Conservation (phyloP, 1,139 yeast species). For the Sugiyamaella grinbergsii region DNA sequence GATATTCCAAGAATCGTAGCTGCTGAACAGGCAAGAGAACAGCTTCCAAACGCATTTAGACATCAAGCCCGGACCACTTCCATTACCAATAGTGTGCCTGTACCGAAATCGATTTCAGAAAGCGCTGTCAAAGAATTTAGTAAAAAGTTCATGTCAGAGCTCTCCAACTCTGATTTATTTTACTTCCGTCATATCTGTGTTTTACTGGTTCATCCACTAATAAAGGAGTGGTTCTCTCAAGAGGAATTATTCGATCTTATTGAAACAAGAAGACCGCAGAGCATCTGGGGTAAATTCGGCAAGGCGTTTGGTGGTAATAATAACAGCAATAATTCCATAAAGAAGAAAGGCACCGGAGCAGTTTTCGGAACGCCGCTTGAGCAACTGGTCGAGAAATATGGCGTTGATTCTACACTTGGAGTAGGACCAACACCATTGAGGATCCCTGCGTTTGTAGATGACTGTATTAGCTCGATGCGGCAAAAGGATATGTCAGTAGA, state of each 20-base stretch:
- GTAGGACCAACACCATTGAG: slow-evolving; percentile 75
- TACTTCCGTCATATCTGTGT: slow-evolving; percentile 69
- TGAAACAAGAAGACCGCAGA: slow-evolving; percentile 54
- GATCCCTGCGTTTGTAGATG: slow-evolving; percentile 87
- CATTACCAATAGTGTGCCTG: slow-evolving; percentile 28
- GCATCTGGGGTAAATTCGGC: slow-evolving; percentile 73
- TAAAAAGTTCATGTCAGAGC: slow-evolving; percentile 67
- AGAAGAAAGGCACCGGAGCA: slow-evolving; percentile 40
- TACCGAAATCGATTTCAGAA: slow-evolving; percentile 31
- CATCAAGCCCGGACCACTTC: slow-evolving; percentile 51
- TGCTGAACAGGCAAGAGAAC: slow-evolving; percentile 93
- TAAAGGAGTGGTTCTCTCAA: slow-evolving; percentile 46
- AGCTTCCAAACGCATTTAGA: slow-evolving; percentile 81
- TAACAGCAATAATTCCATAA: slow-evolving; percentile 31
- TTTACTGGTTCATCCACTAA: slow-evolving; percentile 53
- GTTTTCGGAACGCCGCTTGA: slow-evolving; percentile 85
- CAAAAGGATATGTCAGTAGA: slow-evolving; percentile 96
- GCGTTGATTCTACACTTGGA: slow-evolving; percentile 84
- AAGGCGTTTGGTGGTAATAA: slow-evolving; percentile 45
- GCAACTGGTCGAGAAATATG: slow-evolving; percentile 69
- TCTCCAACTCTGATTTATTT: slow-evolving; percentile 61
- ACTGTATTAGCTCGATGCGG: slow-evolving; percentile 76
- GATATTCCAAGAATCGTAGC: slow-evolving; percentile 97
- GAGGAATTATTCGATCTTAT: slow-evolving; percentile 54
- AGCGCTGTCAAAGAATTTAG: slow-evolving; percentile 21